Base-by-base conservation (phyloP, 2,329 filamentous ascomycete genomes). In the Helicocarpus griseus region DNA sequence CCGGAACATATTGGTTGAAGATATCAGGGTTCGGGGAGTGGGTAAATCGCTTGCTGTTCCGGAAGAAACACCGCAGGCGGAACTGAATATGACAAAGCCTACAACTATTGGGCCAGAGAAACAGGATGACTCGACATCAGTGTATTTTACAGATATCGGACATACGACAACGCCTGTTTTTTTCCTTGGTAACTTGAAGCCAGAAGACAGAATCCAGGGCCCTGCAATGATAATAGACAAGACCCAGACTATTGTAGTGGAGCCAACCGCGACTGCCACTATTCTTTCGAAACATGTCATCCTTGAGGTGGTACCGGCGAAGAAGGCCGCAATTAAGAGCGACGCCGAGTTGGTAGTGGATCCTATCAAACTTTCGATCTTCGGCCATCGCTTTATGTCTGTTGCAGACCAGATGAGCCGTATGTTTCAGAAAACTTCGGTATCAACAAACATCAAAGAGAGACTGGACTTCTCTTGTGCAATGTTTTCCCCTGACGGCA, bases 231-330 rank as follows among this genome's bases (percentile, higher is more conserved):
- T 95, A 55, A 89, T 89, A 2, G 90, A 73, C 49, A 61, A 70
- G 31, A 73, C 70, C 0, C 91, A 96, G 68, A 97, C 91, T 0
- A 93, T 97, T 56, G 87, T 96, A 0, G 83, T 96, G 2, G 87
- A 87, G 0, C 91, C 90, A 0, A 80, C 79, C 28, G 81, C 89
- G 2, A 80, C 81, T 21, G 91, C 90, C 0, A 70, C 89, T 22
- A 76, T 95, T 29, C 82, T 95, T 17, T 78, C 88, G 56, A 95
- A 89, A 0, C 91, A 95, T 61, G 88, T 96, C 7, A 78, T 96
- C 19, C 33, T 55, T 19, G 53, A 56, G 1, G 59, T 56, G 9
- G 39, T 13, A 51, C 51, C 31, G 31, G 49, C 13, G 19, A 44
- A 31, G 50, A 63, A 65, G 51, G 55, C 74, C 64, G 68, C 77